Evolutionary conservation across 2,329 filamentous ascomycete genomes (phyloP), one percentile per base, ranked within the genome.

Genomic region (Paecilomyces sp.): DNA sequence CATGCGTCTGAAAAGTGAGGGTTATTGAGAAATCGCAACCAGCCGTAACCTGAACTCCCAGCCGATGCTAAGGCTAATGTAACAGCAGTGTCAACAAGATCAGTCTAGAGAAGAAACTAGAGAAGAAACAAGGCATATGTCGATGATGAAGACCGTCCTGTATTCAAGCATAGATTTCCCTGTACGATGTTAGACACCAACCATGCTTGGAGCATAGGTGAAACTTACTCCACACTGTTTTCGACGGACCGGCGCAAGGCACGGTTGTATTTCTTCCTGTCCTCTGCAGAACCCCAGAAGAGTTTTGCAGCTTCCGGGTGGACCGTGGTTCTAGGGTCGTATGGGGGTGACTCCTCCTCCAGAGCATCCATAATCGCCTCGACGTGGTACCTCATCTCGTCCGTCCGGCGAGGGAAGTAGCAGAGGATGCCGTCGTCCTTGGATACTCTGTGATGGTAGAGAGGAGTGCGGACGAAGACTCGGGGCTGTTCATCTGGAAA

Each of bases 401-500:
- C 92, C 4, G 81, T 77, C 55, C 84, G 85, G 22, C 83, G 83
- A 0, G 87, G 86, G 58, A 86, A 87, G 74, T 97, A 97, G 75
- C 92, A 97, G 0, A 92, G 83, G 0, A 90, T 88, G 1, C 92
- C 92, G 61, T 47, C 41, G 41, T 91, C 88, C 13, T 83, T 79
- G 3, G 92, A 89, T 54, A 99, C 89, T 13, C 91, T 87, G 65
- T 96, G 90, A 69, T 97, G 94, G 74, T 93, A 97, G 18, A 97
- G 83, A 3, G 85, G 83, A 0, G 91, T 93, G 68, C 92, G 85
- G 64, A 97, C 87, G 62, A 83, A 87, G 58, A 92, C 88, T 34
- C 93, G 87, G 25, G 93, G 94, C 67, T 96, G 91, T 66, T 95
- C 90, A 50, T 90, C 85, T 0, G 94, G 94, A 69, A 97, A 97